Base-by-base conservation (phyloP, 768 basidiomycete genomes). In the Dioszegia crocea region DNA sequence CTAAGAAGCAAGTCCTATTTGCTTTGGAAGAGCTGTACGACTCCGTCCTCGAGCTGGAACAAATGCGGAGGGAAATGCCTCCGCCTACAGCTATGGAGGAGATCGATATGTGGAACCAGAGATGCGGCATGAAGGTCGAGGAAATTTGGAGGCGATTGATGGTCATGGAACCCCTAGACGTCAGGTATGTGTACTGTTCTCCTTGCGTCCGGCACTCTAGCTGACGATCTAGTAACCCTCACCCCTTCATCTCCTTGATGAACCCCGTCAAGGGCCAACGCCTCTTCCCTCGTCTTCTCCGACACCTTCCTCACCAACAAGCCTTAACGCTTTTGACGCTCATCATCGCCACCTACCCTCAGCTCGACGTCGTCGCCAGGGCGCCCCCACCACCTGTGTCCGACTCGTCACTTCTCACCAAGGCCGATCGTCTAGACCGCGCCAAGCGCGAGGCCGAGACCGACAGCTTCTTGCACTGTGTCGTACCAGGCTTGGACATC, bases 241-340 rank as follows among this genome's bases (percentile, higher is more conserved):
- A 99, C 79, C 96, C 96, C 1, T 97, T 99, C 79, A 86, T 99
- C 65, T 91, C 93, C 2, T 82, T 99, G 31, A 82, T 99, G 47
- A 83, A 82, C 19, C 86, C 89, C 3, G 83, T 84, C 66, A 99
- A 99, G 78, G 96, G 96, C 57, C 98, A 97, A 80, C 86, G 86
- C 61, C 82, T 99, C 24, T 81, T 99, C 12, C 88, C 91, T 3
- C 86, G 96, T 44, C 83, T 92, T 14, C 86, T 90, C 10, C 86
- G 93, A 19, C 88, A 91, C 66, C 83, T 98, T 17, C 83, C 83
- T 61, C 82, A 84, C 30, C 81, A 87, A 47, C 86, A 88, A 72
- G 86, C 90, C 82, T 83, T 91, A 38, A 91, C 89, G 4, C 80
- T 97, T 24, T 80, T 97, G 40, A 96, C 92, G 1, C 85, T 98